Evolutionary conservation across 176 grass and related monocot genomes (phyloP).

Genomic region (Canna indica): DNA sequence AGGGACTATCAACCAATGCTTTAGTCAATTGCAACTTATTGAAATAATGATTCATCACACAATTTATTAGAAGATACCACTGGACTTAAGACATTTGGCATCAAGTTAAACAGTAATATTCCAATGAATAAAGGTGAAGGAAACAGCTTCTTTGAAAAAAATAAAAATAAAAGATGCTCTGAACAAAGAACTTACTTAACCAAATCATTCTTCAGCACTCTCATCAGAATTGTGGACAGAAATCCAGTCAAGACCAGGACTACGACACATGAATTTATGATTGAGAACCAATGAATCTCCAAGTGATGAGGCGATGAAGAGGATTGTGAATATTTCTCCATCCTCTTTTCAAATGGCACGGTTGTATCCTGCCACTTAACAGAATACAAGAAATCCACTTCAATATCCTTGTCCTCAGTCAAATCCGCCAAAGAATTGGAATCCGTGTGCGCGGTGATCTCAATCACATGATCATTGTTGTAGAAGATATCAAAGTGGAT

Average conservation of each 20-base stretch:
- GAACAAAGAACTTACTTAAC: background rate
- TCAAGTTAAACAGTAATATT: too few species aligned
- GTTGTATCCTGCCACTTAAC: slow-evolving; percentile 15
- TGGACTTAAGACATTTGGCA: too few species aligned
- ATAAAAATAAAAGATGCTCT: background rate
- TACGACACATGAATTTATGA: slow-evolving; percentile 7
- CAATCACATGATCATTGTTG: slow-evolving; percentile 9
- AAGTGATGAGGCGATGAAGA: slow-evolving; percentile 9
- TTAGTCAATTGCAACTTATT: too few species aligned
- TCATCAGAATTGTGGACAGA: slow-evolving; percentile 12
- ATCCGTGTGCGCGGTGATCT: background rate
- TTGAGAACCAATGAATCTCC: slow-evolving; percentile 14
- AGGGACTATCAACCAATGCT: background rate
- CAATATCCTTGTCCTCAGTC: background rate
- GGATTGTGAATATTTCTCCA: background rate
- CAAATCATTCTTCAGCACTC: slow-evolving; percentile 12
- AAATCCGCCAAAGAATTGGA: background rate
- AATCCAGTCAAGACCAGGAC: slow-evolving; percentile 10
- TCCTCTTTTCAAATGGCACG: slow-evolving; percentile 9
- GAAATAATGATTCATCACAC: too few species aligned
- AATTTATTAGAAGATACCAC: too few species aligned
- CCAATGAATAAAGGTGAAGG: too few species aligned
- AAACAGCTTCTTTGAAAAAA: too few species aligned
- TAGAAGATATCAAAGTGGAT: slow-evolving; percentile 17
- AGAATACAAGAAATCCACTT: slow-evolving; percentile 1